Base-by-base conservation (phyloP, 805 yeast genomes). In the Wickerhamiella kazuoi region DNA sequence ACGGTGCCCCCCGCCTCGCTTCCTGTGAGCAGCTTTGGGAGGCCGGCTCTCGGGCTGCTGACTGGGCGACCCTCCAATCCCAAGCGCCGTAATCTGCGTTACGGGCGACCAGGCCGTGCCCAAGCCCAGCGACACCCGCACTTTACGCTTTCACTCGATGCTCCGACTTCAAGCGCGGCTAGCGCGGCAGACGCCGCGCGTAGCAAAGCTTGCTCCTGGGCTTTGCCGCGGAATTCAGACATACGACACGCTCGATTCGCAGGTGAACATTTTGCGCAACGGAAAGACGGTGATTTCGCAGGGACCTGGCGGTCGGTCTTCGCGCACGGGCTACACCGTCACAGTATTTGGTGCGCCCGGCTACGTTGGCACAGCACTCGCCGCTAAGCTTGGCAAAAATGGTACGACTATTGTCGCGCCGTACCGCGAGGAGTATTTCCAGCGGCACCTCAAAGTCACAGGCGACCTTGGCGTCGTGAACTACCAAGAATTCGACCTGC, bases 381-480 rank as follows among this genome's bases (percentile, higher is more conserved):
- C 72, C 16, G 63, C 86, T 28, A 77, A 76, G 53, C 64, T 82
- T 49, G 93, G 87, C 45, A 68, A 76, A 53, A 83, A 81, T 54
- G 94, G 94, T 46, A 82, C 93, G 21, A 59, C 68, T 40, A 73
- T 78, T 7, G 72, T 79, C 37, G 76, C 72, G 18, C 93, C 94
- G n/a, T 81, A 55, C 64, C 69, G 94, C 54, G 86, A 82, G 54
- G 86, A 77, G 51, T 66, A 75, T 67, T 71, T 75, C 53, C 76
- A 69, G 59, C 69, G 93, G 51, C 80, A 78, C 53, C 65, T 82
- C 50, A 82, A 80, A 62, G 80, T 79, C 40, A 68, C 76, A 36
- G 94, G 94, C 35, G 94, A 82, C 58, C 69, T 81, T 47, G 94
- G 94, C 24, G 93, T 82, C 34, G 83, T 82, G 39, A 79, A 78